Evolutionary conservation across 441 rosid genomes (phyloP).

Genomic region (Gossypium laxum): DNA sequence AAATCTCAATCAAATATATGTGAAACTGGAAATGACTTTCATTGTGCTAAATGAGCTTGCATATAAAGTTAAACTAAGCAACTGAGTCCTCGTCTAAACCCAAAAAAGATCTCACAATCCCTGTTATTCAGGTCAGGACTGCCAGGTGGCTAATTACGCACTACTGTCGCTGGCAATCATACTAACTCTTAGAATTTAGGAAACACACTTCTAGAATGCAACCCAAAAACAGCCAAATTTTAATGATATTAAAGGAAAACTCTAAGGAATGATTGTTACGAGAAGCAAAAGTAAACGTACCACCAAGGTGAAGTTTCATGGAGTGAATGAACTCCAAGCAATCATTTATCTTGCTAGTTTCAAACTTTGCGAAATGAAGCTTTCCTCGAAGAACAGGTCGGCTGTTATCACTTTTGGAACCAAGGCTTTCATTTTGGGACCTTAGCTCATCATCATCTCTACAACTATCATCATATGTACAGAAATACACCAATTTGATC

Average conservation of each 20-base stretch:
- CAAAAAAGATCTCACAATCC: neutral
- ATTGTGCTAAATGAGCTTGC: neutral
- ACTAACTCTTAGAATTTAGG: neutral
- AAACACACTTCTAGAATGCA: neutral
- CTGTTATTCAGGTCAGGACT: neutral
- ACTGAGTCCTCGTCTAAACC: neutral
- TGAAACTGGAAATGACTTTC: neutral
- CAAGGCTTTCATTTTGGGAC: constrained; percentile 24
- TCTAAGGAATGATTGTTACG: neutral
- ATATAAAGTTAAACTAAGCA: neutral
- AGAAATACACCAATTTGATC: constrained; percentile 68
- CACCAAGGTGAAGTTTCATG: constrained; percentile 43
- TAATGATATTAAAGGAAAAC: neutral
- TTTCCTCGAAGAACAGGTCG: constrained; percentile 35
- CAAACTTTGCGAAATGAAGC: constrained; percentile 71
- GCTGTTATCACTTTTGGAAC: constrained; percentile 18
- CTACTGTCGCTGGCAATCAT: neutral
- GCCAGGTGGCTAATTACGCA: neutral
- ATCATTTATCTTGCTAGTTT: constrained; percentile 69
- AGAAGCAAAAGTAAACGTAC: constrained; percentile 23
- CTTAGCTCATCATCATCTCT: constrained; percentile 21
- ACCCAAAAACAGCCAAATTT: neutral
- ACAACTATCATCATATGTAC: constrained; percentile 23
- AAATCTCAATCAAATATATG: neutral
- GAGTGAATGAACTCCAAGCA: constrained; percentile 61